These are phyloP conservation scores for Pseudotsuga menziesii DNA, from an alignment of 75 land plant species.

Conservation along the genomic window DNA sequence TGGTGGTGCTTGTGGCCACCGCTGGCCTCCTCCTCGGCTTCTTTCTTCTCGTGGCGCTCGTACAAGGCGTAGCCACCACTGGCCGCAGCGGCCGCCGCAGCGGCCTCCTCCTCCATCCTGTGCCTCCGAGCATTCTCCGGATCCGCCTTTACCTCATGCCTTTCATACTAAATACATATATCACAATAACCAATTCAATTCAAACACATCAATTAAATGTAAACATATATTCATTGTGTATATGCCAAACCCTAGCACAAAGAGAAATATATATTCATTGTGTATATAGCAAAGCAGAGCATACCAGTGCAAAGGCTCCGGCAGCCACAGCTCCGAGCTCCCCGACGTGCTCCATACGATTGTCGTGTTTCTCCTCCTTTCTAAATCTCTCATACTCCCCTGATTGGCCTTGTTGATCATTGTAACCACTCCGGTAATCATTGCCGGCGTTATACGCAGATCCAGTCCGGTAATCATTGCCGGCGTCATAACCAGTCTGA, in stretches of 20 bases:
- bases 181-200: neutral
- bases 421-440: too few relatives aligned
- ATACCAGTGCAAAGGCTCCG: constrained; percentile 25
- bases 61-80: constrained; percentile 19
- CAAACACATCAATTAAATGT: too few relatives aligned
- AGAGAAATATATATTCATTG: too few relatives aligned
- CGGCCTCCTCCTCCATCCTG: constrained; percentile 20
- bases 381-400: neutral
- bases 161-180: constrained; percentile 19
- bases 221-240: neutral
- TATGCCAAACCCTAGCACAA: too few relatives aligned
- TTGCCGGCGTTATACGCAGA: too few relatives aligned
- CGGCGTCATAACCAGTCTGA: too few relatives aligned
- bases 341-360: constrained; percentile 10
- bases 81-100: constrained; percentile 23
- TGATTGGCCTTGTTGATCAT: too few relatives aligned
- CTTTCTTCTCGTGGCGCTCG: constrained; percentile 20
- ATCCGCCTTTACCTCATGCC: constrained; percentile 24
- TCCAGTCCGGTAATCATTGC: too few relatives aligned
- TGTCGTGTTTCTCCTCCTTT: constrained; percentile 16
- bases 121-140: constrained; percentile 29
- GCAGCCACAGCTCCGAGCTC: constrained; percentile 9
- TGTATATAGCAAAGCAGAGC: neutral
- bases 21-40: neutral
- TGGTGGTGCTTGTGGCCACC: neutral